These are phyloP conservation scores for Cyphellophora europaea DNA, from an alignment of 2,329 filamentous ascomycete genomes.

Conservation along the genomic window DNA sequence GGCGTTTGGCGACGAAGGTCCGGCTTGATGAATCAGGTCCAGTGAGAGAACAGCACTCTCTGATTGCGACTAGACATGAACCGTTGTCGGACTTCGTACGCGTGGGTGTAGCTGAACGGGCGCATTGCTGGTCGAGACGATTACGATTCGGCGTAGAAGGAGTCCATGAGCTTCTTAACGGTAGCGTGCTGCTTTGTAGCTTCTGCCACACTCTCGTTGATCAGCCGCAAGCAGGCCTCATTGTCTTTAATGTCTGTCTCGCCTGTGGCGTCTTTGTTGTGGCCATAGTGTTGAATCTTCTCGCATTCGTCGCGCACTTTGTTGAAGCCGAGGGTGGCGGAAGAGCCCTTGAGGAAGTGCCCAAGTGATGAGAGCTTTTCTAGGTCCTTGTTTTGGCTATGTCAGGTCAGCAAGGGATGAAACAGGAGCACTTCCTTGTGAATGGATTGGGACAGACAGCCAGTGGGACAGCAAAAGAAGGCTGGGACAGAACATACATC, in stretches of 20 bases:
- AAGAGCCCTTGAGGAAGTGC: slow-evolving; percentile 96
- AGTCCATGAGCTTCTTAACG: slow-evolving; percentile 59
- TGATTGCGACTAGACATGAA: too few relatives aligned
- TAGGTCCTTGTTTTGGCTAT: slow-evolving; percentile 60
- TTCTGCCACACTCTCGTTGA: slow-evolving; percentile 58
- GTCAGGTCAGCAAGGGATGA: too few relatives aligned
- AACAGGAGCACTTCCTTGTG: too few relatives aligned
- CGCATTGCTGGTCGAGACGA: too few relatives aligned
- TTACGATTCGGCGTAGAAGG: slow-evolving; percentile 51
- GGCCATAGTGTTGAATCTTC: slow-evolving; percentile 90
- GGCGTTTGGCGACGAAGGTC: too few relatives aligned
- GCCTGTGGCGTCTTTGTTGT: slow-evolving; percentile 70
- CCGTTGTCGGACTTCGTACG: too few relatives aligned
- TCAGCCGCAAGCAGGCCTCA: slow-evolving; percentile 58
- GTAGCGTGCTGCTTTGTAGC: slow-evolving; percentile 71
- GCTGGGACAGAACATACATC: slow-evolving; percentile 47
- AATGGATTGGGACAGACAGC: slow-evolving; percentile 7
- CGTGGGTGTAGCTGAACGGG: too few relatives aligned
- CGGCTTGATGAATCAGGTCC: too few relatives aligned
- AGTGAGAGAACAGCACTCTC: too few relatives aligned
- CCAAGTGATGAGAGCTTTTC: slow-evolving; percentile 70
- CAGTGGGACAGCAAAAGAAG: neutral
- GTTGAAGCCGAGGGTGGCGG: slow-evolving; percentile 80
- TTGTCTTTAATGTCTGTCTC: slow-evolving; percentile 56
- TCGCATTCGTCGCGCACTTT: slow-evolving; percentile 92